These are phyloP conservation scores for Strigomonas culicis DNA, from an alignment of 208 protist species.

Conservation along the genomic window DNA sequence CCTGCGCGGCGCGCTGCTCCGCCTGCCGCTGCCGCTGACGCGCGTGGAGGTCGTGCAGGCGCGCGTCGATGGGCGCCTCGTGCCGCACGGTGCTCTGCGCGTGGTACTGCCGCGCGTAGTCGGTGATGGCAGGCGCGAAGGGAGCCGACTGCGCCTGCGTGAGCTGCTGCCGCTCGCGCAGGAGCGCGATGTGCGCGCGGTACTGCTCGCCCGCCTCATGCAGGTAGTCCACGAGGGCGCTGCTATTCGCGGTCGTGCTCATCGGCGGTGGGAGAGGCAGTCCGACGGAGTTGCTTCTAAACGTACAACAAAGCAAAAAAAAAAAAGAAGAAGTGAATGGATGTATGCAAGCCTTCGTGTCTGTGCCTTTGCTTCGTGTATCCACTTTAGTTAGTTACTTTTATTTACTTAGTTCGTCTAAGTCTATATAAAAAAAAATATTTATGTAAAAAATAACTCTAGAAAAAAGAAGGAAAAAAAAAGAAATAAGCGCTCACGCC, in stretches of 20 bases:
- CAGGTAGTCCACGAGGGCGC: conserved; percentile 69
- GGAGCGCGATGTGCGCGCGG: conserved; percentile 55
- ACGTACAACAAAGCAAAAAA: conserved; percentile 13
- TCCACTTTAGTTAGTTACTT: neutral
- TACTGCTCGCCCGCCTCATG: conserved; percentile 52
- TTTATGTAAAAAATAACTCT: neutral
- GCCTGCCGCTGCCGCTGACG: conserved; percentile 25
- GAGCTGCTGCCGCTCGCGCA: conserved; percentile 41
- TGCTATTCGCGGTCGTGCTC: no score
- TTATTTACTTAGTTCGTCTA: neutral
- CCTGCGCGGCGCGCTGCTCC: conserved; percentile 25
- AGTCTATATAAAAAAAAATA: neutral
- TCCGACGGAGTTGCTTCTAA: no score
- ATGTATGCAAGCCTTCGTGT: no score
- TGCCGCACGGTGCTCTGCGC: conserved; percentile 26
- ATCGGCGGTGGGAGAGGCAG: no score
- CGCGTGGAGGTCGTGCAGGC: conserved; percentile 57
- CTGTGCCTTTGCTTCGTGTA: neutral
- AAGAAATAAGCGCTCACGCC: no score
- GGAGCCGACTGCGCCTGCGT: conserved; percentile 35
- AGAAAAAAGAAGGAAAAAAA: conserved; percentile 12
- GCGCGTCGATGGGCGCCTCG: conserved; percentile 39
- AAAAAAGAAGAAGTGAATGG: neutral
- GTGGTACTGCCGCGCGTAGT: conserved; percentile 33
- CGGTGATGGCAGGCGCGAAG: conserved; percentile 49